Evolutionary conservation across 345 rosid species (phyloP).

Genomic region (Camelina sativa): DNA sequence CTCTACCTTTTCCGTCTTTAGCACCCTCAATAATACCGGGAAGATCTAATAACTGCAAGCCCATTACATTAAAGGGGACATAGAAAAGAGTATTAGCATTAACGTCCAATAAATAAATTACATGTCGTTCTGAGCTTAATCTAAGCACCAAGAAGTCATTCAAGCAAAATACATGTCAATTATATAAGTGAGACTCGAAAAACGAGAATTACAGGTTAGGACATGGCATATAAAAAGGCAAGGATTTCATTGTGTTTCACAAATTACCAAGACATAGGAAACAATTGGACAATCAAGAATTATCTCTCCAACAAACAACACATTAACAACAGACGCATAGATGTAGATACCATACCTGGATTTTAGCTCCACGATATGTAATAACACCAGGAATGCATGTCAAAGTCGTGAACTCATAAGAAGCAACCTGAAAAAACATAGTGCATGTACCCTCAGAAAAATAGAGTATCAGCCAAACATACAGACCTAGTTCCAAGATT

Average conservation of each 20-base stretch:
- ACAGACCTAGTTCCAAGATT: slow-evolving; percentile 8
- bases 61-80: slow-evolving; percentile 12
- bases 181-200: too few species aligned
- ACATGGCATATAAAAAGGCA: slow-evolving; percentile 14
- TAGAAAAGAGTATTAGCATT: not conserved
- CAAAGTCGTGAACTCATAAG: slow-evolving; percentile 95
- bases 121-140: slow-evolving; percentile 1
- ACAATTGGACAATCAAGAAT: slow-evolving; percentile 6
- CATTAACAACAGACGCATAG: not conserved
- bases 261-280: not conserved
- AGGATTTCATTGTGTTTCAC: not conserved
- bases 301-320: not conserved
- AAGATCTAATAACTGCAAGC: slow-evolving; percentile 85
- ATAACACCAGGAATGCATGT: slow-evolving; percentile 99
- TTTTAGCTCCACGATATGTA: slow-evolving; percentile 91
- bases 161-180: too few species aligned
- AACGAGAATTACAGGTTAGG: too few species aligned
- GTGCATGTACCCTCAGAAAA: slow-evolving; percentile 24
- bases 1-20: slow-evolving; percentile 99
- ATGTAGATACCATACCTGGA: slow-evolving; percentile 61
- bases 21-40: slow-evolving; percentile 99
- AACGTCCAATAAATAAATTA: not conserved
- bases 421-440: slow-evolving; percentile 74
- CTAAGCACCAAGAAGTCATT: slow-evolving; percentile 12
- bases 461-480: slow-evolving; percentile 5